Percentiles rank a stretch among this genome's conserved stretches.
Evolutionary conservation across 2,329 filamentous ascomycete species (phyloP).

Genomic region (Paradendryphiella salina): DNA sequence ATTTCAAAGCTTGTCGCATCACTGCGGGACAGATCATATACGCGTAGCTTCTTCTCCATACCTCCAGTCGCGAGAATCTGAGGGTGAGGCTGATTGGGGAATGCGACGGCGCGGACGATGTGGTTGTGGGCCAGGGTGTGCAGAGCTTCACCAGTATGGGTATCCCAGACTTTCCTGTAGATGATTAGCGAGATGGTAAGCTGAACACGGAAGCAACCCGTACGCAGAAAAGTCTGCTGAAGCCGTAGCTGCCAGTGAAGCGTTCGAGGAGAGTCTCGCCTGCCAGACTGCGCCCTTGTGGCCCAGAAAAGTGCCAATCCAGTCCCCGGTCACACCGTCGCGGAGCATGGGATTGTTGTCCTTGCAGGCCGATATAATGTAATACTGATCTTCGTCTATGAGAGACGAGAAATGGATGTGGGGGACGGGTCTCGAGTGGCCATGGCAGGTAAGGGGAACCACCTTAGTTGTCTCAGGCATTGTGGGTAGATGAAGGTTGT

Average conservation of each 20-base stretch:
- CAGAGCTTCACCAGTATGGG: constrained; percentile 86
- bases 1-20: constrained; percentile 74
- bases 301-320: constrained; percentile 92
- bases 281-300: constrained; percentile 99
- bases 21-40: constrained; percentile 79
- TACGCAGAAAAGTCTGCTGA: constrained; percentile 95
- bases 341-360: constrained; percentile 99
- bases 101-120: constrained; percentile 92
- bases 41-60: constrained; percentile 92
- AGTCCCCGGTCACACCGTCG: constrained; percentile 80
- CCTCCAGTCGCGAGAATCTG: constrained; percentile 86
- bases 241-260: constrained; percentile 84
- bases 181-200: constrained; percentile 32
- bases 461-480: constrained; percentile 59
- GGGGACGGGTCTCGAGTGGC: constrained; percentile 88
- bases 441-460: constrained; percentile 90
- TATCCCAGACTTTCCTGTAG: constrained; percentile 90
- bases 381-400: constrained; percentile 81
- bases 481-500: constrained; percentile 12
- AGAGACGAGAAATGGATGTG: constrained; percentile 88
- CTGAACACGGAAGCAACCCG: constrained; percentile 36
- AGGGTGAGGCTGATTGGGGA: constrained; percentile 73
- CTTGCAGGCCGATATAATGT: constrained; percentile 92
- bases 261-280: constrained; percentile 85
- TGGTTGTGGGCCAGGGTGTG: constrained; percentile 89